Evolutionary conservation across 495 filamentous ascomycete species (phyloP).

Genomic region (Baudoinia panamericana): DNA sequence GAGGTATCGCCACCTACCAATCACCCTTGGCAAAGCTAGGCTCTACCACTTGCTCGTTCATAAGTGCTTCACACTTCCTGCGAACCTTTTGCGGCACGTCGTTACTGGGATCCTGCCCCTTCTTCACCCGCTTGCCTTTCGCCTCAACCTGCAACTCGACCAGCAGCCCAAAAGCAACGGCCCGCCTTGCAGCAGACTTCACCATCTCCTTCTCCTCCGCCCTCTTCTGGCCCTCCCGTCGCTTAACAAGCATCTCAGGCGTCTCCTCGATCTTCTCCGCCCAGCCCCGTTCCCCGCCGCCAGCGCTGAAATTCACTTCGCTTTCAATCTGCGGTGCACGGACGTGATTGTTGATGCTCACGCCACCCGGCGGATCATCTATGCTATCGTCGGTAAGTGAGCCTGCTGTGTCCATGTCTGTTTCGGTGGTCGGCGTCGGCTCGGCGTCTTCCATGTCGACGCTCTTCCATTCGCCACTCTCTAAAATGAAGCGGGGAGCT

Average conservation of each 20-base stretch:
- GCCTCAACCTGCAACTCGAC: constrained; percentile 3
- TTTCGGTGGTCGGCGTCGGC: background rate
- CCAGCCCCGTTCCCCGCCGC: constrained; percentile 34
- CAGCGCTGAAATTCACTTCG: constrained; percentile 33
- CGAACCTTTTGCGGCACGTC: constrained; percentile 10
- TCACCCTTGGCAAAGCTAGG: constrained; percentile 34
- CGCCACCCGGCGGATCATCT: constrained; percentile 1
- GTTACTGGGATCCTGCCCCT: background rate
- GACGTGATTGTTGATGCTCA: constrained; percentile 14
- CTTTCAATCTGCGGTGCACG: constrained; percentile 30
- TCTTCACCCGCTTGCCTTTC: constrained; percentile 7
- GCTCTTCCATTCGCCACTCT: constrained; percentile 21
- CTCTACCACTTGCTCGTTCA: constrained; percentile 34
- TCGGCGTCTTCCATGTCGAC: constrained; percentile 20
- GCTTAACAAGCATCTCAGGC: constrained; percentile 28
- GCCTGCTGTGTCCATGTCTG: background rate
- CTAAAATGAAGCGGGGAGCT: constrained; percentile 19
- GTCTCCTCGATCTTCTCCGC: constrained; percentile 31
- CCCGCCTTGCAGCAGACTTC: constrained; percentile 32
- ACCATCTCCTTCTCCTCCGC: constrained; percentile 35
- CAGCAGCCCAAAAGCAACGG: constrained; percentile 35
- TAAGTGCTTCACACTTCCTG: constrained; percentile 27
- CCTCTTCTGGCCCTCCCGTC: constrained; percentile 21
- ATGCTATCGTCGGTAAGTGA: background rate
- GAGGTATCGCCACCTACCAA: too few species aligned